Base-by-base conservation (phyloP, 768 basidiomycete species). In the Naganishia friedmannii region DNA sequence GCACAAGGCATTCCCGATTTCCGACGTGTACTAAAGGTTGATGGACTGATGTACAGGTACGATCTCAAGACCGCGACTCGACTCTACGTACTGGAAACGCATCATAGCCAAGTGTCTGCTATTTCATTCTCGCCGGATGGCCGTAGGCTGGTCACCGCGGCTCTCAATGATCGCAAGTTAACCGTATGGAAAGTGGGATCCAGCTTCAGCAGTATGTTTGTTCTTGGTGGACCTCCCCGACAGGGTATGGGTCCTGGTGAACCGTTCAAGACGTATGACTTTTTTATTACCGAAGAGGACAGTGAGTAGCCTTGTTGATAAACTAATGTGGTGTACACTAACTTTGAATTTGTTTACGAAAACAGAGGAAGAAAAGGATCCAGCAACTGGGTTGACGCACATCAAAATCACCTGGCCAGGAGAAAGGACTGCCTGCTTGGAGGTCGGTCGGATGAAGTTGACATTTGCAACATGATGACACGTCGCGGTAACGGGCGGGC, bases 181-280 rank as follows among this genome's bases (percentile, higher is more conserved):
- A 85, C 92, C 15, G 91, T 95, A 17, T 99, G 96, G 96, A 97
- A 97, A 77, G 93, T 97, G 6, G 95, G 96, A 0, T 85, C 88
- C 10, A 92, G 91, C 76, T 86, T 99, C 73, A 84, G 88, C 28
- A 93, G 92, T 73, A 88, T 98, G 79, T 93, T 98, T 78, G 88
- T 77, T 51, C 88, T 77, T 88, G 94, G 94, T 1, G 90, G 89
- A 8, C 94, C 93, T 1, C 95, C 96, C 6, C 84, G 92, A 34
- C 93, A 97, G 80, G 93, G 93, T 0, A 78, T 78, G 9, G 86
- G 88, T 74, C 84, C 86, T 29, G 90, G 92, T 19, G 86, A 90
- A 57, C 92, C 96, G 0, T 98, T 87, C 84, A 98, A 95, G 82
- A 89, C 88, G 3, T 84, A 94, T 60, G 86, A 86, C 46, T 96